Conservation (phyloP, 805 yeast genomes). For the Candida nanaspora region DNA sequence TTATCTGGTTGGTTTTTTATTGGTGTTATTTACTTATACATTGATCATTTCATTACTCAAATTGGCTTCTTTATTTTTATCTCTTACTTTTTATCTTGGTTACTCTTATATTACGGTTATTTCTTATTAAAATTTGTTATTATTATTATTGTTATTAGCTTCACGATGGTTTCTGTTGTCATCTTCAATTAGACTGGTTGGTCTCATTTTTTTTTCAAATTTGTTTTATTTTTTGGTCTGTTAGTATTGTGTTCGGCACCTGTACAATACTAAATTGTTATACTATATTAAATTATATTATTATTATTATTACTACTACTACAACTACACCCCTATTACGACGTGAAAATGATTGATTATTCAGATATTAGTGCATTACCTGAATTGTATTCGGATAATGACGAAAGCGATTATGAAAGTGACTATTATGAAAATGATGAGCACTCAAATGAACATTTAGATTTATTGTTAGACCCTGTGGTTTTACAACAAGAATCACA, state of each 20-base stretch:
- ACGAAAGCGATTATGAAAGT: not conserved
- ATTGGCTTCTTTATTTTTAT: not conserved
- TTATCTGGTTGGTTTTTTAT: not conserved
- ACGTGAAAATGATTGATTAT: not conserved
- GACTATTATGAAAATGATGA: not conserved
- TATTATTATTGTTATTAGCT: not conserved
- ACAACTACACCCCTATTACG: not conserved
- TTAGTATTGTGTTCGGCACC: no score
- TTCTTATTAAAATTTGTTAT: no score
- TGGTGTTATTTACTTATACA: no score
- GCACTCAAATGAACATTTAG: not conserved
- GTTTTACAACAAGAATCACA: not conserved
- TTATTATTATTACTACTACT: no score
- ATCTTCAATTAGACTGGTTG: not conserved
- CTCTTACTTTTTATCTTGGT: not conserved
- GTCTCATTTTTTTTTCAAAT: no score
- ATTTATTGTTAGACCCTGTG: no score
- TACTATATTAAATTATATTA: no score
- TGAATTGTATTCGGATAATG: not conserved
- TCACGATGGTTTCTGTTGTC: not conserved
- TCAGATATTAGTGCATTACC: not conserved
- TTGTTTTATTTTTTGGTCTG: no score
- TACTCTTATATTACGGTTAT: not conserved
- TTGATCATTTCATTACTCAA: not conserved
- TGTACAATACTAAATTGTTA: not conserved